Percentiles rank a stretch among this genome's conserved stretches.
Evolutionary conservation across 2,329 filamentous ascomycete species (phyloP).

Genomic region (Neonectria coccinea): DNA sequence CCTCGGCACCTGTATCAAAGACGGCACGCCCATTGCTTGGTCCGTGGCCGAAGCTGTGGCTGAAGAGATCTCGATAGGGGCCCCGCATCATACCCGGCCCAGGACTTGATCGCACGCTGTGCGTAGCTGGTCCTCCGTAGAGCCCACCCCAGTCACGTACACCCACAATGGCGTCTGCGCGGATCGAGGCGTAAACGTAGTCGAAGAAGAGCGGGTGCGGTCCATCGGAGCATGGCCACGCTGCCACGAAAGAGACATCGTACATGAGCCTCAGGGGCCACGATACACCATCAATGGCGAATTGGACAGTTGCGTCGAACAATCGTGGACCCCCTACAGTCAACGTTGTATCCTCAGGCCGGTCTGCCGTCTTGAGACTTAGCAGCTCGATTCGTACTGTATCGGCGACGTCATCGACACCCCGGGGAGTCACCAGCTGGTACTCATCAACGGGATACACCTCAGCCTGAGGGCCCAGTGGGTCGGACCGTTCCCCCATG

Average conservation of each 20-base stretch:
- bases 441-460: conserved; percentile 77
- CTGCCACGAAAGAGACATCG: conserved; percentile 74
- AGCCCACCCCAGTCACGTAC: conserved; percentile 73
- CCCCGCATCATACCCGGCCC: conserved; percentile 46
- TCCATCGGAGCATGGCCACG: conserved; percentile 72
- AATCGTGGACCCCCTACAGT: conserved; percentile 54
- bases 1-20: conserved; percentile 29
- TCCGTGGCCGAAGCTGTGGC: conserved; percentile 39
- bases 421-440: conserved; percentile 65
- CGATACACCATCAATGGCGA: conserved; percentile 71
- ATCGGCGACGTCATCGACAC: conserved; percentile 71
- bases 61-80: conserved; percentile 44
- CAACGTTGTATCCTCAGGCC: conserved; percentile 36
- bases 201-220: conserved; percentile 80
- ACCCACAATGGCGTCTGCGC: conserved; percentile 73
- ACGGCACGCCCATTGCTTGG: conserved; percentile 30
- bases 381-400: conserved; percentile 77
- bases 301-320: conserved; percentile 72
- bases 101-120: conserved; percentile 52
- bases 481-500: conserved; percentile 76
- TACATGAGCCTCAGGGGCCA: conserved; percentile 73
- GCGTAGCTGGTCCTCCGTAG: conserved; percentile 47
- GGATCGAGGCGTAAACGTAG: conserved; percentile 70
- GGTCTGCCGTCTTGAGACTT: conserved; percentile 64
- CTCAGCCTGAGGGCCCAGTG: conserved; percentile 72